Base-by-base conservation (phyloP, 2,329 filamentous ascomycete genomes). In the Fusarium sp. region DNA sequence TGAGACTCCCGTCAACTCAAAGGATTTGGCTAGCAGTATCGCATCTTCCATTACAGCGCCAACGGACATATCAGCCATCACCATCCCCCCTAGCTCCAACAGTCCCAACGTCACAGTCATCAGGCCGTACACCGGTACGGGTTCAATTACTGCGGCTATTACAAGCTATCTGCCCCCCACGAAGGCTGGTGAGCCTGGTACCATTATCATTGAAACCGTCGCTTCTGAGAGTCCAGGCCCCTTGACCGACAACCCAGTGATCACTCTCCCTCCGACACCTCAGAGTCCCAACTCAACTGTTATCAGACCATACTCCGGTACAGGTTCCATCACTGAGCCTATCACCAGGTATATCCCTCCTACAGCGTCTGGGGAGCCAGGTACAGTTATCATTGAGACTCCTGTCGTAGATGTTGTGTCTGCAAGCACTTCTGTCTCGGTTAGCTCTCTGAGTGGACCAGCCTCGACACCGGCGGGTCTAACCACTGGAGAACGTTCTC, bases 321-420 rank as follows among this genome's bases (percentile, higher is more conserved):
- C 62, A 7, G 62, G 41, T 6, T 38, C 44, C 6, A 57, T 65
- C 16, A 65, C 58, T 8, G 58, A 48, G 11, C 62, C 62, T 6
- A 18, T 65, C 2, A 65, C 58, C 8, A 52, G 47, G 22, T 65
- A 62, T 18, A 15, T 57, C 3, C 52, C 58, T 3, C 58, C 62
- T 2, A 44, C 56, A 2, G 57, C 45, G 8, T 25, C 58, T 10
- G 62, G 58, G 3, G 48, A 59, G 8, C 61, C 61, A 18, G 61
- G 61, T 2, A 63, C 61, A 11, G 15, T 65, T 2, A 47, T 65
- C 18, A 62, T 65, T 8, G 62, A 65, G 25, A 65, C 62, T 3
- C 44, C 48, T 11, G 30, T 30, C 7, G 18, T 54, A 2, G 48
- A 47, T 9, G 44, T 16, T 22, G 4, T 22, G 22, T 22, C 22